Evolutionary conservation across 805 yeast genomes (phyloP).

Genomic region (Schizosaccharomyces japonicus): DNA sequence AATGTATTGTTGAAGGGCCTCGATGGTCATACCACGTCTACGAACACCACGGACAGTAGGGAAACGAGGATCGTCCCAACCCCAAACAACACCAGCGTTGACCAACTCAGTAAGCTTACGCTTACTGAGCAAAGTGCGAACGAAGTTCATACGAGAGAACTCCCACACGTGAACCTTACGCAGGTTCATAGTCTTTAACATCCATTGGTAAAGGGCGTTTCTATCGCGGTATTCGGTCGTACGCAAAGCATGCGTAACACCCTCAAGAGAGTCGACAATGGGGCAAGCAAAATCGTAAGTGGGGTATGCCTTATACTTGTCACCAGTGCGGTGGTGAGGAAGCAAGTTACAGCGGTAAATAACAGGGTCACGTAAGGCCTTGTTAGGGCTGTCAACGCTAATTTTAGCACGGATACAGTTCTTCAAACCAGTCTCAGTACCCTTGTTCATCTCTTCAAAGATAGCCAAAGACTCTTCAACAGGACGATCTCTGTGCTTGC

Average conservation of each 20-base stretch:
- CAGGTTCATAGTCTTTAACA: conserved; percentile 52
- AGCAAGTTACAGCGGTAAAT: conserved; percentile 91
- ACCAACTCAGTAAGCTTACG: conserved; percentile 98
- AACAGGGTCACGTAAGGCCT: conserved; percentile 92
- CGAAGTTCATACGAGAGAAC: conserved; percentile 89
- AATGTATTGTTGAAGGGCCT: conserved; percentile 83
- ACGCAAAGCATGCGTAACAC: conserved; percentile 93
- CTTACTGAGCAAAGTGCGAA: conserved; percentile 83
- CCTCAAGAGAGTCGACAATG: conserved; percentile 82
- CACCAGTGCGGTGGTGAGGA: conserved; percentile 93
- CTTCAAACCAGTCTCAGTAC: conserved; percentile 75
- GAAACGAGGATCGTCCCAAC: conserved; percentile 99
- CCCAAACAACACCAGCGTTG: conserved; percentile 60
- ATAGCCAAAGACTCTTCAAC: conserved; percentile 76
- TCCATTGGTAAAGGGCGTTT: conserved; percentile 95
- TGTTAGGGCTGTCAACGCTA: conserved; percentile 72
- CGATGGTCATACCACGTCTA: conserved; percentile 98
- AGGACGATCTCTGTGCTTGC: conserved; percentile 73
- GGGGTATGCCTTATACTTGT: conserved; percentile 87
- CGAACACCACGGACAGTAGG: conserved; percentile 98
- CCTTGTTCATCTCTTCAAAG: conserved; percentile 83
- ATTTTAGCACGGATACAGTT: conserved; percentile 93
- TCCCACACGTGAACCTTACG: conserved; percentile 96
- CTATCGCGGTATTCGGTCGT: conserved; percentile 97
- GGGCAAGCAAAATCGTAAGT: conserved; percentile 98